Base-by-base conservation (phyloP, 2,329 filamentous ascomycete species). In the Dothistroma pini region DNA sequence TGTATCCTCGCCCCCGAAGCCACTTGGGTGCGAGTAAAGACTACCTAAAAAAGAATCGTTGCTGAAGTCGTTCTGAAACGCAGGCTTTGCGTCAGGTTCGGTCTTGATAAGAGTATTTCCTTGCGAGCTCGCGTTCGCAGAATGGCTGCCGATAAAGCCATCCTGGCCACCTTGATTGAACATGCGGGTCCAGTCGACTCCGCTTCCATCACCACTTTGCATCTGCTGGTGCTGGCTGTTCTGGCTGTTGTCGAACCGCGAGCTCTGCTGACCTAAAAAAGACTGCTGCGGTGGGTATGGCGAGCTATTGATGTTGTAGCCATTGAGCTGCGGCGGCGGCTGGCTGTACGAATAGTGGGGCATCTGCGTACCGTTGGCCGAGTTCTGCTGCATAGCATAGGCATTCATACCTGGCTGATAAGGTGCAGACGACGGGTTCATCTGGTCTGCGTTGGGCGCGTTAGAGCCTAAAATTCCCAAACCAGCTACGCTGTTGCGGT, bases 11-110 rank as follows among this genome's bases (percentile, higher is more conserved):
- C 75, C 74, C 71, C 73, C 75, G 68, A 77, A 77, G 68, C 74
- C 74, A 68, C 75, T 69, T 68, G 74, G 70, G 68, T 78, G 76
- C 70, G 78, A 77, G 70, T 80, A 81, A 54, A 81, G 72, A 70
- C 75, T 76, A 74, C 75, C 77, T 75, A 81, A 79, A 75, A 81
- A 78, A 73, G 73, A 78, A 67, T 79, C 76, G 73, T 77, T 75
- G 66, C 74, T 74, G 70, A 75, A 72, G 70, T 79, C 77, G 72
- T 76, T 74, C 66, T 75, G 66, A 54, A 76, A 77, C 65, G 74
- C 72, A 67, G 74, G 69, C 59, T 72, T 72, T n/a, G 69, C 69
- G 67, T 78, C 78, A 70, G 78, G 52, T 71, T 78, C 74, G 70
- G 75, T 70, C 75, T 80, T 80, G 72, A 76, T 69, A 14, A 70